These are phyloP conservation scores for Spizellomyces sp. DNA, from an alignment of 192 early-diverging fungal species.

Conservation along the genomic window DNA sequence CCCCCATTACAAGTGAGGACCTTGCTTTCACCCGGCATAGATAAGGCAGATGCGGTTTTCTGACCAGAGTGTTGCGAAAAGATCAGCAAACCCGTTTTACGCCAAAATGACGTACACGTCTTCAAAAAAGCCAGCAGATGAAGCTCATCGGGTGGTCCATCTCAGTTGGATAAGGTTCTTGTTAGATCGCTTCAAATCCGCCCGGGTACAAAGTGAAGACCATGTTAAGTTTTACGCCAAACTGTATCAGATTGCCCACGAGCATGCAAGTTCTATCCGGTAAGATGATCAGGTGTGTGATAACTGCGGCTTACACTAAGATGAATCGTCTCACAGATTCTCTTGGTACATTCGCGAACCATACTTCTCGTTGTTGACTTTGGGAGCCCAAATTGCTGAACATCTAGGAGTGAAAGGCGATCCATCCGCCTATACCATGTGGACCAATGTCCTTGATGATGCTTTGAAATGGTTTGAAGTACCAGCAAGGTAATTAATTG, in stretches of 20 bases:
- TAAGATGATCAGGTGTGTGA: conserved; percentile 6
- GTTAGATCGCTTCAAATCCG: conserved; percentile 78
- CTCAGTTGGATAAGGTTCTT: conserved; percentile 86
- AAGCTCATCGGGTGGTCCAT: conserved; percentile 53
- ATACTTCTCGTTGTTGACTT: conserved; percentile 74
- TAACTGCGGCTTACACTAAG: neutral
- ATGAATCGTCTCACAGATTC: neutral
- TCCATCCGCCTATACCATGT: conserved; percentile 65
- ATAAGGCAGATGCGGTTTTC: too few species aligned
- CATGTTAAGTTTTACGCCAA: conserved; percentile 76
- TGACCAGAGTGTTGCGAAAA: conserved; percentile 1
- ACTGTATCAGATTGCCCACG: conserved; percentile 78
- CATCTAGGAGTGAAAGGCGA: conserved; percentile 66
- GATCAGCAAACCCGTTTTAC: conserved; percentile 78
- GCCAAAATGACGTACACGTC: conserved; percentile 91
- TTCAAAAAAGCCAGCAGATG: conserved; percentile 67
- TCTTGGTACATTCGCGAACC: conserved; percentile 70
- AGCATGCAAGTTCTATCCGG: conserved; percentile 42
- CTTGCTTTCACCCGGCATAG: too few species aligned
- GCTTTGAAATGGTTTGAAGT: conserved; percentile 85
- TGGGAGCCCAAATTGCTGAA: conserved; percentile 76
- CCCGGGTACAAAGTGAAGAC: conserved; percentile 70
- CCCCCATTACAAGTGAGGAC: neutral
- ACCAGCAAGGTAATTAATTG: conserved; percentile 56
- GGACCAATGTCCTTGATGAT: conserved; percentile 63